These are phyloP conservation scores for Russula virescens DNA, from an alignment of 768 basidiomycete species.

Conservation along the genomic window DNA sequence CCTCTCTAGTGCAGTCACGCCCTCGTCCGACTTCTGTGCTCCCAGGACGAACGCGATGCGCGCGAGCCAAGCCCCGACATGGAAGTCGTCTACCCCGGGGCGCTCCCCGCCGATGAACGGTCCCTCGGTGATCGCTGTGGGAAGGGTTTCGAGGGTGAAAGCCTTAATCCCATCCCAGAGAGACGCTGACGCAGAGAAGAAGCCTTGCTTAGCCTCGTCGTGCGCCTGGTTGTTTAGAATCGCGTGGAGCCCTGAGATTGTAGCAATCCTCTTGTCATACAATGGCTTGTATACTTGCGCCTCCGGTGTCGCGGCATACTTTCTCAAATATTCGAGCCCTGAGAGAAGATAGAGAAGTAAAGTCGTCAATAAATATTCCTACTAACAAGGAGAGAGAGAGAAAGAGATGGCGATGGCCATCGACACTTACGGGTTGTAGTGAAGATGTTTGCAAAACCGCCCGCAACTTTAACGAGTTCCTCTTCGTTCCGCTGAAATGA, in stretches of 20 bases:
- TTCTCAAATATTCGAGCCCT: slow-evolving; percentile 43
- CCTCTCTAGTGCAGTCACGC: slow-evolving; percentile 35
- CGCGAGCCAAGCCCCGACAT: slow-evolving; percentile 49
- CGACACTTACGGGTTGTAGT: slow-evolving; percentile 37
- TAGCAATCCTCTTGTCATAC: slow-evolving; percentile 38
- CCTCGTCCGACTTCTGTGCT: slow-evolving; percentile 35
- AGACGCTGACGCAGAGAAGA: slow-evolving; percentile 35
- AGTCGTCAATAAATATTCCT: background rate
- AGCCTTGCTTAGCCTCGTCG: slow-evolving; percentile 33
- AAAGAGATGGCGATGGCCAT: background rate
- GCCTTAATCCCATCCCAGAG: slow-evolving; percentile 37
- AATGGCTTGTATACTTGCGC: slow-evolving; percentile 37
- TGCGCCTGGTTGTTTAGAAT: slow-evolving; percentile 38
- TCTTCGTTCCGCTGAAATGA: slow-evolving; percentile 38
- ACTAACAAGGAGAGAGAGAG: no score
- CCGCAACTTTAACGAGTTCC: slow-evolving; percentile 38
- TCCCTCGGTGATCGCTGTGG: slow-evolving; percentile 36
- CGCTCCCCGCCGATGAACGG: slow-evolving; percentile 44
- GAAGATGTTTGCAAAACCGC: slow-evolving; percentile 34
- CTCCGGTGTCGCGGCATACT: slow-evolving; percentile 33
- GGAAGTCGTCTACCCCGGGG: slow-evolving; percentile 52
- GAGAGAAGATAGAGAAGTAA: background rate
- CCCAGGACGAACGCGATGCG: slow-evolving; percentile 39
- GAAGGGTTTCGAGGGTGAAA: slow-evolving; percentile 39
- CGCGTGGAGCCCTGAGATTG: slow-evolving; percentile 38